Evolutionary conservation across 1,284 basidiomycete genomes (phyloP).

Genomic region (Ganoderma boninense): DNA sequence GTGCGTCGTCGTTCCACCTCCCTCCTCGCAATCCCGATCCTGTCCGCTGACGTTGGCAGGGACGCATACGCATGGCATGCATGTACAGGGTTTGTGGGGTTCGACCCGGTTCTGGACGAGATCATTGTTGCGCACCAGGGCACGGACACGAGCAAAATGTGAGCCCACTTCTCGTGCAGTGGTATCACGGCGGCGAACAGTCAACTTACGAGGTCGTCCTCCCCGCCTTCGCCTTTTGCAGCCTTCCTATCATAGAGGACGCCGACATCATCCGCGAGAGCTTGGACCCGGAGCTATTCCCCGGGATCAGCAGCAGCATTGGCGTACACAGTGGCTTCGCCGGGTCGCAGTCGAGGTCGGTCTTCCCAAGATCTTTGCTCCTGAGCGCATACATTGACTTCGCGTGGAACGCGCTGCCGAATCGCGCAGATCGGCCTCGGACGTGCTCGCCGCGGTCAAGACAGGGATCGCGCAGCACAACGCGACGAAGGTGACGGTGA

Average conservation of each 20-base stretch:
- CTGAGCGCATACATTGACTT: not conserved
- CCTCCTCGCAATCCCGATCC: not conserved
- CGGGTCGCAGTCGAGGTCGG: constrained; percentile 58
- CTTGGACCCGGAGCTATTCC: constrained; percentile 57
- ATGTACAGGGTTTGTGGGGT: constrained; percentile 54
- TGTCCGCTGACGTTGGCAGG: constrained; percentile 19
- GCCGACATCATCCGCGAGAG: constrained; percentile 38
- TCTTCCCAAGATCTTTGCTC: not conserved
- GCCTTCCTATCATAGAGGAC: constrained; percentile 44
- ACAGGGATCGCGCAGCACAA: constrained; percentile 39
- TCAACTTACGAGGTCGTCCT: not conserved
- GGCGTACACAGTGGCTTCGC: constrained; percentile 66
- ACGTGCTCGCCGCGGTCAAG: constrained; percentile 48
- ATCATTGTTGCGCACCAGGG: constrained; percentile 64
- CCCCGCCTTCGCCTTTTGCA: constrained; percentile 13
- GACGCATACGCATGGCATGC: not conserved
- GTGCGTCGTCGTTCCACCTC: constrained; percentile 40
- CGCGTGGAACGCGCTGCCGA: not conserved
- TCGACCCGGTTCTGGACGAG: constrained; percentile 49
- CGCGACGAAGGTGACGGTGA: constrained; percentile 43
- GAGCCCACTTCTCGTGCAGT: constrained; percentile 19
- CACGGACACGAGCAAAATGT: constrained; percentile 58
- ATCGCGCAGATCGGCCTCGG: constrained; percentile 42
- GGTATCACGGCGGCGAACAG: not conserved
- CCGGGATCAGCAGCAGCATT: constrained; percentile 55